A percentile compares a stretch with the other conserved stretches of the same genome.
Conservation (phyloP, 257 asterid genomes). For the Ligustrum vulgare region DNA sequence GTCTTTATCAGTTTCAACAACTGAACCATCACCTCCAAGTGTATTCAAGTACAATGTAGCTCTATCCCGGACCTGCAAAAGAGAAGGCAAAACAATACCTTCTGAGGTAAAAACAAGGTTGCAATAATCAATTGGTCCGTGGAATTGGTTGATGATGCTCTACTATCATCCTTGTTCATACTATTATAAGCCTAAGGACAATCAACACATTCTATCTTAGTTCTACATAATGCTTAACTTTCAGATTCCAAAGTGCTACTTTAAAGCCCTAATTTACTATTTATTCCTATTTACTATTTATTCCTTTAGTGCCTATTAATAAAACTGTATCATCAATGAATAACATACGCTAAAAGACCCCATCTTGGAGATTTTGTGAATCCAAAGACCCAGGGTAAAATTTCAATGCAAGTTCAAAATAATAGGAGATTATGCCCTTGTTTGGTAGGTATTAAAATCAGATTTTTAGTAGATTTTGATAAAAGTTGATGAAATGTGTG, state of each 20-base stretch:
- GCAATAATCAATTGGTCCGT: neutral
- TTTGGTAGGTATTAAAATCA: too few species aligned
- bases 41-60: slow-evolving; percentile 96
- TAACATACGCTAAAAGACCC: neutral
- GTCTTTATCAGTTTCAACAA: slow-evolving; percentile 80
- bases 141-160: neutral
- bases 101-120: neutral
- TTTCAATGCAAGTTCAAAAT: neutral
- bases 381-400: neutral
- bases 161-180: neutral
- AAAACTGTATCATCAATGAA: neutral
- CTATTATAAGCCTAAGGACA: neutral
- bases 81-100: neutral
- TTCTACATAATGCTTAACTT: neutral
- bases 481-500: too few species aligned
- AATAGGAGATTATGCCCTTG: neutral
- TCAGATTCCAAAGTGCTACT: neutral
- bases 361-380: neutral
- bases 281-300: too few species aligned
- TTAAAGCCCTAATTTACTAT: too few species aligned
- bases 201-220: neutral
- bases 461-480: too few species aligned
- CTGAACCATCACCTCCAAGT: slow-evolving; percentile 84
- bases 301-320: neutral
- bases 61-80: slow-evolving; percentile 90